Percentiles rank a stretch among this genome's conserved stretches.
These are phyloP conservation scores for Leccinum incarnatum DNA, from an alignment of 768 basidiomycete species.

Conservation along the genomic window DNA sequence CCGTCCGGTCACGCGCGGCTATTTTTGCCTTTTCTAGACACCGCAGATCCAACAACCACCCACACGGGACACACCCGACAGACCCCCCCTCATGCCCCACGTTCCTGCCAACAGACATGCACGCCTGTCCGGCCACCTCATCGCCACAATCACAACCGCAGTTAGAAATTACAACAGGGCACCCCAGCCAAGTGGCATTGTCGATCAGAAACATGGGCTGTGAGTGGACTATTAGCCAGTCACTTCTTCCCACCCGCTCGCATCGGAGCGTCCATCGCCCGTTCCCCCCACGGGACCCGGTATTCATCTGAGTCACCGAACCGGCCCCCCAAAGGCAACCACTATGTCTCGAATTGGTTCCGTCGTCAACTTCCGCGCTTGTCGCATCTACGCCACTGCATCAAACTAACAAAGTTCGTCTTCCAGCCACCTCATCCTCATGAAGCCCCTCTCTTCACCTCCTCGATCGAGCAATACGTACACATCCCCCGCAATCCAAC, in stretches of 20 bases:
- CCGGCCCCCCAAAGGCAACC: constrained; percentile 6
- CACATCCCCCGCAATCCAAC: neutral
- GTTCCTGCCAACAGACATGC: neutral
- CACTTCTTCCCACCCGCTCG: constrained; percentile 11
- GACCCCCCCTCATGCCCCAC: neutral
- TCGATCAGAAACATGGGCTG: neutral
- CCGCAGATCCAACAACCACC: constrained; percentile 21
- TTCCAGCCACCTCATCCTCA: neutral
- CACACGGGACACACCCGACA: neutral
- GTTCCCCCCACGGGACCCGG: constrained; percentile 6
- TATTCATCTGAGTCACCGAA: constrained; percentile 6
- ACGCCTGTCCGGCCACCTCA: neutral
- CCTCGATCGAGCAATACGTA: neutral
- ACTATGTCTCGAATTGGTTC: constrained; percentile 28
- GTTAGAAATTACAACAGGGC: neutral
- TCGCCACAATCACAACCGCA: constrained; percentile 9
- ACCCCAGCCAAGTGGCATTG: neutral
- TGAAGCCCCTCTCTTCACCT: neutral
- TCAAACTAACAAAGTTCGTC: constrained; percentile 28
- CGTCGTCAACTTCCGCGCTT: constrained; percentile 29
- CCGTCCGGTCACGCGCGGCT: constrained; percentile 22
- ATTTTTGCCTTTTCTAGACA: constrained; percentile 12
- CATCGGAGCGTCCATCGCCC: constrained; percentile 6
- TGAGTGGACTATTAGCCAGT: neutral
- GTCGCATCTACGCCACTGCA: constrained; percentile 33